Base-by-base conservation (phyloP, 2,329 filamentous ascomycete genomes). In the Aspergillus terreus region DNA sequence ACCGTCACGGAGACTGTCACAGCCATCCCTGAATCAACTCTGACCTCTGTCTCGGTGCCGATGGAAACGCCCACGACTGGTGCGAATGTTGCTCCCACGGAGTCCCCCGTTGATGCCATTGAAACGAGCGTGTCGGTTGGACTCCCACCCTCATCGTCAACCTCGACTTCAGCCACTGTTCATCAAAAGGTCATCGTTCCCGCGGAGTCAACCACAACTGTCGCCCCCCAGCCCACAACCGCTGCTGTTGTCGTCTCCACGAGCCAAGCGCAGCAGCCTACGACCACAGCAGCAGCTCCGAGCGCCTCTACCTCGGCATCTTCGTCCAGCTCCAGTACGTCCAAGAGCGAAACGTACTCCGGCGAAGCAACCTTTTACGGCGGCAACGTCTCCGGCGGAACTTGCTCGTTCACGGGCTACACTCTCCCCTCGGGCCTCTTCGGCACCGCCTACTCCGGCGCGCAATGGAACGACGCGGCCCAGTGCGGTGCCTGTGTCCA, bases 401-500 rank as follows among this genome's bases (percentile, higher is more conserved):
- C 76, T 52, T 88, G 85, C 69, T 82, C 79, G 11, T 86, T 87
- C 74, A 73, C 75, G 6, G 80, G 77, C 46, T 86, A 86, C 71
- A 83, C 77, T 2, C 71, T 87, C 23, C 83, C 84, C 6, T 72
- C 77, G 10, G 73, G 74, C 11, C 67, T 87, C 50, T 69, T 62
- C 59, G 85, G 85, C 50, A 84, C 83, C 9, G 85, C 85, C 1
- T 76, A 84, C 46, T 82, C 83, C 0, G 77, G 51, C 36, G 70
- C 75, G 3, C 79, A 77, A 58, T 88, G 85, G 85, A 54, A 63
- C 27, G 47, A 65, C 47, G 76, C 78, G 2, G 76, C 72, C 40
- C 73, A 81, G 56, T 88, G 85, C 61, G 85, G 85, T 57, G 72
- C 76, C 17, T 88, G 85, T 57, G 70, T 88, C 11, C 67, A 76